Evolutionary conservation across 345 rosid species (phyloP).

Genomic region (Stellera chamaejasme): DNA sequence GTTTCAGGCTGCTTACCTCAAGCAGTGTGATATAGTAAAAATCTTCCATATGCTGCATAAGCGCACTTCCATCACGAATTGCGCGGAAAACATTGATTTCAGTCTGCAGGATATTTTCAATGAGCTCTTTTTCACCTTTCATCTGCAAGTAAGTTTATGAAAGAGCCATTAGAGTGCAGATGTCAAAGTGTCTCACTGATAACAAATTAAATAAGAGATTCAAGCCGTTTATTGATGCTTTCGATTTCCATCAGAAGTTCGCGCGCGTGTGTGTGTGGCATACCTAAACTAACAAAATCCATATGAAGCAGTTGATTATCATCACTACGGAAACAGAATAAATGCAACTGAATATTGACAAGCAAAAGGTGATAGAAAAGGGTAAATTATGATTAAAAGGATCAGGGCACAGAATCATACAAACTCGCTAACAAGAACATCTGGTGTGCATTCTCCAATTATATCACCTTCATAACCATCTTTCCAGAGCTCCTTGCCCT

Average conservation of each 20-base stretch:
- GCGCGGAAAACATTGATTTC: conserved; percentile 84
- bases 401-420: conserved; percentile 38
- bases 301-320: too few species aligned
- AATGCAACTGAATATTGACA: too few species aligned
- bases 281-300: too few species aligned
- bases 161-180: neutral
- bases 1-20: conserved; percentile 42
- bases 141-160: conserved; percentile 35
- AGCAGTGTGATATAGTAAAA: conserved; percentile 84
- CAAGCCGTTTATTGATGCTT: too few species aligned
- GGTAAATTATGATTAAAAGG: too few species aligned
- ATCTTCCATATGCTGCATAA: conserved; percentile 99
- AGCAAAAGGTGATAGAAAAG: too few species aligned
- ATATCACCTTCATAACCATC: conserved; percentile 87
- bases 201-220: too few species aligned
- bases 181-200: too few species aligned
- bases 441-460: conserved; percentile 86
- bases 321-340: too few species aligned
- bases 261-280: too few species aligned
- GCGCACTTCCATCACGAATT: conserved; percentile 89
- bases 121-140: conserved; percentile 95
- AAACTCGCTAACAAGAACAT: conserved; percentile 73
- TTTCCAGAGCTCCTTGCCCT: conserved; percentile 44
- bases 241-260: too few species aligned
- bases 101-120: conserved; percentile 78